Percentiles rank a stretch among this genome's conserved stretches.
Conservation (phyloP, 331 rosid genomes). For the Quercus tomentella region DNA sequence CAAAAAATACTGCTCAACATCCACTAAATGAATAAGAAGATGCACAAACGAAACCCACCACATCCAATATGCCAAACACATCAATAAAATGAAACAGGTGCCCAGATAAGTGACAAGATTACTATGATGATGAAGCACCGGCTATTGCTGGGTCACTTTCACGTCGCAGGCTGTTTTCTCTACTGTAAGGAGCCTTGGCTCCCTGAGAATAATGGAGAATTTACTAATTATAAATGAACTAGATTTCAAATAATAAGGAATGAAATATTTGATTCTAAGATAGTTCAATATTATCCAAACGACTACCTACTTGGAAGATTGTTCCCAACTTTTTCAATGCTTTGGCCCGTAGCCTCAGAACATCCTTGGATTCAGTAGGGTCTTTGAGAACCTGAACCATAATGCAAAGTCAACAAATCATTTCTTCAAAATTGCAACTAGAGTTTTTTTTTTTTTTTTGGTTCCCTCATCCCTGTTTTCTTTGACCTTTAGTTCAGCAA, state of each 20-base stretch:
- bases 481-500: neutral
- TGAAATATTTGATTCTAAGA: neutral
- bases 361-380: slow-evolving; percentile 66
- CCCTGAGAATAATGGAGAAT: slow-evolving; percentile 50
- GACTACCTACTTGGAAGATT: slow-evolving; percentile 69
- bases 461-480: too few relatives aligned
- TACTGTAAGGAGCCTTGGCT: slow-evolving; percentile 55
- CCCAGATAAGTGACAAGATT: neutral
- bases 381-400: slow-evolving; percentile 71
- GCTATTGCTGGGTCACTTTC: slow-evolving; percentile 30
- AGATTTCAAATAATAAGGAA: neutral
- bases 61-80: neutral
- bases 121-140: slow-evolving; percentile 46
- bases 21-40: neutral
- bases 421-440: slow-evolving; percentile 1
- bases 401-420: neutral
- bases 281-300: neutral
- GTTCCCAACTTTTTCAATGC: slow-evolving; percentile 77
- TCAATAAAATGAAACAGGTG: slow-evolving; percentile 5
- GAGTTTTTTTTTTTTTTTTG: neutral
- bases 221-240: slow-evolving; percentile 6
- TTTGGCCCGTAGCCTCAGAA: slow-evolving; percentile 55
- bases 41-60: neutral
- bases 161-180: slow-evolving; percentile 84
- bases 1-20: neutral